Conservation (phyloP, 2,329 filamentous ascomycete species). For the Ambrosiella cleistominuta region DNA sequence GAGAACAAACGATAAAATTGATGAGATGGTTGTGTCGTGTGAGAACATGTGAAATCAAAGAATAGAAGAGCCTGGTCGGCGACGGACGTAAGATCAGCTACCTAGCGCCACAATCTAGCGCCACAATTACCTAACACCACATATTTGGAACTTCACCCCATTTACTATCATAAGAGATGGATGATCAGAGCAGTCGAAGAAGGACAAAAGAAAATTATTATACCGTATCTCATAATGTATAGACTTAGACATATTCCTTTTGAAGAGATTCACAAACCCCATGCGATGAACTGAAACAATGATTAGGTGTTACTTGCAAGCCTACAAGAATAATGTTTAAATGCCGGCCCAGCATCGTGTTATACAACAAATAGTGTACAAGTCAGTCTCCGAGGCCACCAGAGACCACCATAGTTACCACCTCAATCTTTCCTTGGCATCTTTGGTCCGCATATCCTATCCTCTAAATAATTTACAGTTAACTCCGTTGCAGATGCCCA, state of each 20-base stretch:
- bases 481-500: not conserved
- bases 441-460: not conserved
- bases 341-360: constrained; percentile 7
- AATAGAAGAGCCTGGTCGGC: not conserved
- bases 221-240: not conserved
- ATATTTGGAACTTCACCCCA: not conserved
- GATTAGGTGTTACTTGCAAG: not conserved
- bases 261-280: not conserved
- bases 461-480: constrained; percentile 7
- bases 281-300: not conserved
- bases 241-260: not conserved
- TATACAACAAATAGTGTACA: constrained; percentile 12
- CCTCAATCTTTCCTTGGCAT: too few species aligned
- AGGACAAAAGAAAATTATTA: not conserved
- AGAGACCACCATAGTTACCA: not conserved
- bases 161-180: not conserved
- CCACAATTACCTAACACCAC: constrained; percentile 1
- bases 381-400: constrained; percentile 2
- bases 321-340: not conserved
- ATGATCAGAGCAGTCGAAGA: not conserved
- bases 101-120: not conserved
- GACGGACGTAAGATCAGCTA: too few species aligned
- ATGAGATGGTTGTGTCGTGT: not conserved
- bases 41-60: not conserved
- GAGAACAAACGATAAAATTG: not conserved